Base-by-base conservation (phyloP, 2,329 filamentous ascomycete species). In the Pyrenochaeta sp. region DNA sequence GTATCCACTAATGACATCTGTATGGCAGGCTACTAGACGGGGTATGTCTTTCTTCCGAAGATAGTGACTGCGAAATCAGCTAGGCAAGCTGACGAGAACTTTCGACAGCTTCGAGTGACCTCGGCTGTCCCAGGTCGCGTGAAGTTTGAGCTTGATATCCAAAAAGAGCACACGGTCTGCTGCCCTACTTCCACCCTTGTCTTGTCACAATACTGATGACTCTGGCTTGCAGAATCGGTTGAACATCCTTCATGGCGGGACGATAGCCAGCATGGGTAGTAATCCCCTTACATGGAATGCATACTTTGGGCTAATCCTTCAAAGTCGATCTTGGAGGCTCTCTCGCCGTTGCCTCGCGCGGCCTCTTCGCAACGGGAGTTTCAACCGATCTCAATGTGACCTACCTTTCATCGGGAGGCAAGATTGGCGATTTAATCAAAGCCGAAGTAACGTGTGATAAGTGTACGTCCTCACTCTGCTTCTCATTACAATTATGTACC, bases 231-330 rank as follows among this genome's bases (percentile, higher is more conserved):
- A 93, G 90, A 94, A 94, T 72, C 88, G 91, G 1, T 81, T 94
- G 0, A 85, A 88, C 52, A 93, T 90, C 36, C 84, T 93, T 28
- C 91, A 94, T 68, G 91, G 91, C 19, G 91, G 91, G 3, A 91
- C 91, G 0, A 88, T 94, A 28, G 91, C 91, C 3, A 91, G 88
- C 72, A 88, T 93, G 79, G 88, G 74, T 75, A 65, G 30, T 42
- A 37, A 10, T 12, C 15, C 42, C 42, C 9, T 28, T 5, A 44
- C 15, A 15, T 7, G 15, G 10, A 5, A 15, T 44, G 10, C 4
- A 15, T 5, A 44, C 13, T 10, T 12, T 8, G n/a, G 7, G 51
- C 45, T 46, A 30, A 50, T 37, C 44, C 13, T 12, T 15, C 24
- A 2, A 25, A 85, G 86, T 89, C 46, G 88, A 90, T 65, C 83